Conservation (phyloP, 2,329 filamentous ascomycete genomes). For the Magnaporthales sp. region DNA sequence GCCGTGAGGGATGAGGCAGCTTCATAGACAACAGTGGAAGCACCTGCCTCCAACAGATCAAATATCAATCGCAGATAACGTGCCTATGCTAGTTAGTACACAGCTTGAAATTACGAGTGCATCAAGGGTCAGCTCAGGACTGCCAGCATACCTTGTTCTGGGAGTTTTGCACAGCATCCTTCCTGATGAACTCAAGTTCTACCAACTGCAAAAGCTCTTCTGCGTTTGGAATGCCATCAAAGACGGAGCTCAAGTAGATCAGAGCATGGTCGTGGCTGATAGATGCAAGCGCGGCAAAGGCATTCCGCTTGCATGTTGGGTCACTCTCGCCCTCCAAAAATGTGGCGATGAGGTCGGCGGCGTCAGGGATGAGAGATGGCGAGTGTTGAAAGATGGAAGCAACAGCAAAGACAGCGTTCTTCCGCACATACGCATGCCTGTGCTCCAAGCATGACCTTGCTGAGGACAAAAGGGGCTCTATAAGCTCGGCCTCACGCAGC, state of each 20-base stretch:
- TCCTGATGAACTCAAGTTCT: conserved; percentile 94
- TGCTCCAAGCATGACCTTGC: conserved; percentile 90
- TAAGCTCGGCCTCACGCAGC: conserved; percentile 87
- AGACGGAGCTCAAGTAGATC: conserved; percentile 77
- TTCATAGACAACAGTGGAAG: conserved; percentile 95
- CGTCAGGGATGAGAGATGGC: conserved; percentile 87
- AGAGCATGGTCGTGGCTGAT: conserved; percentile 93
- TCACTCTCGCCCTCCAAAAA: conserved; percentile 91
- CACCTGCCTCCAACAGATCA: conserved; percentile 84
- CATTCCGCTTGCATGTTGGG: conserved; percentile 94
- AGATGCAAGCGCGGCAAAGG: conserved; percentile 80
- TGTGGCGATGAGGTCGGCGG: conserved; percentile 78
- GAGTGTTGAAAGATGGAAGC: conserved; percentile 88
- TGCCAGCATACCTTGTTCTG: conserved; percentile 69
- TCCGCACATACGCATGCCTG: conserved; percentile 93
- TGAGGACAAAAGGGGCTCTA: conserved; percentile 90
- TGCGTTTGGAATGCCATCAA: conserved; percentile 88
- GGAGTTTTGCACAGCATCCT: conserved; percentile 89
- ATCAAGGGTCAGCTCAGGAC: background rate
- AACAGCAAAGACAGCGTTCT: conserved; percentile 94
- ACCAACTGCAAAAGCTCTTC: conserved; percentile 90
- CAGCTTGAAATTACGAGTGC: background rate
- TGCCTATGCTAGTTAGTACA: conserved; percentile 44
- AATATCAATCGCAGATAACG: conserved; percentile 92
- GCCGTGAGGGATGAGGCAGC: conserved; percentile 91